phyloP scores from a whole-genome alignment of 1,139 yeast species.

The Pichia inconspicua region DNA sequence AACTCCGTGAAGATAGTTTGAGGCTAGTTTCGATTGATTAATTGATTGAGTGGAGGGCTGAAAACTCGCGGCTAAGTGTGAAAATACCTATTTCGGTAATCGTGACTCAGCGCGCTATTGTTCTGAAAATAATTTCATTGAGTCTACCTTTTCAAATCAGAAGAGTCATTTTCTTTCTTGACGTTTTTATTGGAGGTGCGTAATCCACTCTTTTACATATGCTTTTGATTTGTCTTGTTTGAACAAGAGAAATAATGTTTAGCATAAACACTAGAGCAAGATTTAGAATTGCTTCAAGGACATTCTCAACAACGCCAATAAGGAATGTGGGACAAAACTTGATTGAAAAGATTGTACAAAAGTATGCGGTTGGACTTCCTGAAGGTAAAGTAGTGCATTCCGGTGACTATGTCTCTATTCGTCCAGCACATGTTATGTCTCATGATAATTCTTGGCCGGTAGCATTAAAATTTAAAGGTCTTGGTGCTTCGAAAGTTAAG shows the following conservation, averaged over 20 bases:
- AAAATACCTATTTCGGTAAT: not conserved
- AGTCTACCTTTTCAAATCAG: too few species aligned
- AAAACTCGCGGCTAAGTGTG: not conserved
- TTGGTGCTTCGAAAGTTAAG: slow-evolving; percentile 79
- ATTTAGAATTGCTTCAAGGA: slow-evolving; percentile 4
- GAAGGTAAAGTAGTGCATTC: slow-evolving; percentile 63
- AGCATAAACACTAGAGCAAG: slow-evolving; percentile 7
- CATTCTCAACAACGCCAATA: slow-evolving; percentile 14
- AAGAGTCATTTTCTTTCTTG: not conserved
- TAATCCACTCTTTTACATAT: too few species aligned
- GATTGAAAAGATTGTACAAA: slow-evolving; percentile 92
- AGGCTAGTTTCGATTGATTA: too few species aligned
- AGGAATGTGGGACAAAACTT: slow-evolving; percentile 58
- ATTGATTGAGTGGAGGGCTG: not conserved
- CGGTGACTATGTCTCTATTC: slow-evolving; percentile 92
- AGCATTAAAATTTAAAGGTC: slow-evolving; percentile 89
- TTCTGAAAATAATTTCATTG: not conserved
- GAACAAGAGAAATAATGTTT: slow-evolving; percentile 5
- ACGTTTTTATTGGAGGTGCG: not conserved
- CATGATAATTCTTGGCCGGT: slow-evolving; percentile 99
- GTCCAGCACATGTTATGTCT: slow-evolving; percentile 97
- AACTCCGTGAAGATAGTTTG: too few species aligned
- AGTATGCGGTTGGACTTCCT: slow-evolving; percentile 78
- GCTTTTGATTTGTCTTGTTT: not conserved
- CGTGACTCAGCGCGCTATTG: not conserved